Conservation (phyloP, 345 rosid species). For the Hibiscus syriacus region DNA sequence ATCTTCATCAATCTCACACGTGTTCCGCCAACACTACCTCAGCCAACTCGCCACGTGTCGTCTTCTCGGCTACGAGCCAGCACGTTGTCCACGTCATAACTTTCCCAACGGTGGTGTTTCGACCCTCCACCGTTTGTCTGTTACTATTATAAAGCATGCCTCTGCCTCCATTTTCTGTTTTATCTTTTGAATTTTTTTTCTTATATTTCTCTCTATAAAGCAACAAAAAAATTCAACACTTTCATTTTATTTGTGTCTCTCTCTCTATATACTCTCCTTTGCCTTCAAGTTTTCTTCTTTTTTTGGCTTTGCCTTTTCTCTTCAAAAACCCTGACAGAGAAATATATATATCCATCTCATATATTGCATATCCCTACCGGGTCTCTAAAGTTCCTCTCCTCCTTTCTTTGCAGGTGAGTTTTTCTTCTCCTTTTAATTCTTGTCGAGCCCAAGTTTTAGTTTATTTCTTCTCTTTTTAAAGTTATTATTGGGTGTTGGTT, state of each 20-base stretch:
- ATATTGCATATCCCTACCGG: constrained; percentile 22
- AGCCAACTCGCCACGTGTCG: constrained; percentile 18
- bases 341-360: neutral
- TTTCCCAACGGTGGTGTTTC: neutral
- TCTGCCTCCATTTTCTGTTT: constrained; percentile 8
- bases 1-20: neutral
- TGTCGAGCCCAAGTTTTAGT: constrained; percentile 36
- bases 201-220: neutral
- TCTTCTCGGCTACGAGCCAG: neutral
- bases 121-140: constrained; percentile 5
- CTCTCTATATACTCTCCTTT: constrained; percentile 19
- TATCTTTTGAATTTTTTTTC: neutral
- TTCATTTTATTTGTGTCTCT: neutral
- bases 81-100: constrained; percentile 32
- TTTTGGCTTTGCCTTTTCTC: constrained; percentile 1
- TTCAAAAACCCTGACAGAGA: constrained; percentile 12
- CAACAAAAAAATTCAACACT: neutral
- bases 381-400: neutral
- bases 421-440: constrained; percentile 7
- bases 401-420: constrained; percentile 28
- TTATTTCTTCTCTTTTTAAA: constrained; percentile 9
- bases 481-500: neutral
- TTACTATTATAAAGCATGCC: constrained; percentile 21
- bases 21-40: neutral
- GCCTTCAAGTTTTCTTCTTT: constrained; percentile 16